A percentile compares a stretch with the other conserved stretches of the same genome.
These are phyloP conservation scores for Vicia sativa DNA, from an alignment of 306 rosid genomes.

Conservation along the genomic window DNA sequence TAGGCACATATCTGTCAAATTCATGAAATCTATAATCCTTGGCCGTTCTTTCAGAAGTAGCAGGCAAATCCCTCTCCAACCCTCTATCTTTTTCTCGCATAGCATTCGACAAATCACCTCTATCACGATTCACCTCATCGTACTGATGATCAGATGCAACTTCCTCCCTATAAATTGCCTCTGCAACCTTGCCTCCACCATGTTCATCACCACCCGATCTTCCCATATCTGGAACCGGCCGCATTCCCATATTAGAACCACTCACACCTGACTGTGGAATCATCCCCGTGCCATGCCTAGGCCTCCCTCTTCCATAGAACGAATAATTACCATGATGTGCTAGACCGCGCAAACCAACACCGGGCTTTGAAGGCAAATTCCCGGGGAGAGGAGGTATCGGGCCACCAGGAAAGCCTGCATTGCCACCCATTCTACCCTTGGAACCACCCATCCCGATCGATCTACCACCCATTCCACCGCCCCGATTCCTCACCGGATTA, in stretches of 20 bases:
- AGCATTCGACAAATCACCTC: constrained; percentile 81
- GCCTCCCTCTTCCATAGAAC: constrained; percentile 92
- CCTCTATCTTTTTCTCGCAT: constrained; percentile 87
- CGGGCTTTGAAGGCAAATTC: constrained; percentile 74
- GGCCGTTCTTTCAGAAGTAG: constrained; percentile 76
- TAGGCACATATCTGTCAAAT: constrained; percentile 72
- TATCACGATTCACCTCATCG: constrained; percentile 83
- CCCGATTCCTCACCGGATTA: constrained; percentile 79
- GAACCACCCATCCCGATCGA: constrained; percentile 77
- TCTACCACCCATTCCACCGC: constrained; percentile 69
- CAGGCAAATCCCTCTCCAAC: constrained; percentile 89
- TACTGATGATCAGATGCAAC: constrained; percentile 88
- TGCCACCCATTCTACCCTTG: constrained; percentile 87
- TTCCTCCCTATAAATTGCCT: constrained; percentile 94
- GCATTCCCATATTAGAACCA: constrained; percentile 98
- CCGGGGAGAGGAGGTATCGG: constrained; percentile 79
- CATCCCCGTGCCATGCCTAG: constrained; percentile 93
- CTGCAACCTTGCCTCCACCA: constrained; percentile 84
- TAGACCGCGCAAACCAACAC: constrained; percentile 86
- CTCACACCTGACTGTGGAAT: constrained; percentile 77
- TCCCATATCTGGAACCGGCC: constrained; percentile 87
- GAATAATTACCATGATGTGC: constrained; percentile 97
- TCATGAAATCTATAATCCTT: constrained; percentile 83
- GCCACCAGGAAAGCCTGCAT: constrained; percentile 89
- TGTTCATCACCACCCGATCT: constrained; percentile 88